These are phyloP conservation scores for Camelina sativa DNA, from an alignment of 345 rosid species.

Conservation along the genomic window DNA sequence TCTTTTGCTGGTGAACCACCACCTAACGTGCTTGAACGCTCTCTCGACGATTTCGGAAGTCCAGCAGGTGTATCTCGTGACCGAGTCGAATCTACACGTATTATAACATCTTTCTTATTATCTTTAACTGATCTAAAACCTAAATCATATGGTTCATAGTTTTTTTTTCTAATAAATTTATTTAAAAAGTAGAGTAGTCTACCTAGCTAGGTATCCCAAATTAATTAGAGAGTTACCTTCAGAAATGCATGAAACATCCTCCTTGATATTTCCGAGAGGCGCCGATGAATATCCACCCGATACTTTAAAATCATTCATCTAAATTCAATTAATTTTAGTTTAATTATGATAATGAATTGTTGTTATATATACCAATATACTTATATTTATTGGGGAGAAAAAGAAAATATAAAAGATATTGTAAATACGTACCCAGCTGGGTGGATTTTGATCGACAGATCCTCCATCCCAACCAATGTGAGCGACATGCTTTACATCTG, in stretches of 20 bases:
- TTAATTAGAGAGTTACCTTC: slow-evolving; percentile 25
- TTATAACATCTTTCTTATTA: too few species aligned
- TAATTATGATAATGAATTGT: neutral
- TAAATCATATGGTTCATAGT: neutral
- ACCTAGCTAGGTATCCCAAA: too few species aligned
- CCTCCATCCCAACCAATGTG: slow-evolving; percentile 90
- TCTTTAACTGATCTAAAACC: neutral
- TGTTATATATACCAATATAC: neutral
- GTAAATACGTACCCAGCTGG: slow-evolving; percentile 48
- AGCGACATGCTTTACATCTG: slow-evolving; percentile 95
- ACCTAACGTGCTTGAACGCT: slow-evolving; percentile 5
- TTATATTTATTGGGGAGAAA: neutral
- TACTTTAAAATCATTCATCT: slow-evolving; percentile 39
- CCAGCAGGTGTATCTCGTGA: slow-evolving; percentile 26
- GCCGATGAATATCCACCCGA: slow-evolving; percentile 31
- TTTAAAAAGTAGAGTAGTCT: too few species aligned
- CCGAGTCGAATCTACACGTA: slow-evolving; percentile 27
- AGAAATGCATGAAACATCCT: slow-evolving; percentile 29
- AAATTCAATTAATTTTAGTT: neutral
- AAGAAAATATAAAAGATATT: neutral
- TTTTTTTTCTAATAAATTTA: neutral
- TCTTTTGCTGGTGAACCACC: slow-evolving; percentile 44
- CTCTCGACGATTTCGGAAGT: slow-evolving; percentile 37
- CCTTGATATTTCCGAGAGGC: slow-evolving; percentile 24
- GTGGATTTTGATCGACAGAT: slow-evolving; percentile 50